Evolutionary conservation across 768 basidiomycete species (phyloP).

Genomic region (Kwoniella heveanensis): DNA sequence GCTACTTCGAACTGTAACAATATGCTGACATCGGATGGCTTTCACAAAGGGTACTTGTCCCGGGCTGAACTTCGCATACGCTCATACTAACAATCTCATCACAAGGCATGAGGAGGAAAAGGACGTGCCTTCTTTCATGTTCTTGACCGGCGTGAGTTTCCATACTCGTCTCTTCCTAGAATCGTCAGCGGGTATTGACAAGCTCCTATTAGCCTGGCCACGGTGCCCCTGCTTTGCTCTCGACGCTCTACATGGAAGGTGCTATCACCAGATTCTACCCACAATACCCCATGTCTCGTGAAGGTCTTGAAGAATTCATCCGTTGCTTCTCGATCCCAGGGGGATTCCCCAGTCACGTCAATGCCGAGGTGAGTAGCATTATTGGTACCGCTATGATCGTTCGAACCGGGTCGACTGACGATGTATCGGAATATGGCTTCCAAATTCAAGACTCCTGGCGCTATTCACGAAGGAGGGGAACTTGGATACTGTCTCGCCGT

Average conservation of each 20-base stretch:
- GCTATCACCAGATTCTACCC: conserved; percentile 59
- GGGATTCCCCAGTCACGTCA: conserved; percentile 73
- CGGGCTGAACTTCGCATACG: conserved; percentile 70
- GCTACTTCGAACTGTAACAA: too few species aligned
- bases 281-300: conserved; percentile 55
- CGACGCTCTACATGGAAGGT: conserved; percentile 84
- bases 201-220: conserved; percentile 61
- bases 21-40: conserved; percentile 24
- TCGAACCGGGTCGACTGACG: too few species aligned
- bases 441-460: conserved; percentile 68
- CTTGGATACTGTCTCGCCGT: conserved; percentile 85
- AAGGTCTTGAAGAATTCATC: conserved; percentile 64
- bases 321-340: conserved; percentile 76
- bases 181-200: background rate
- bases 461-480: conserved; percentile 86
- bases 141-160: conserved; percentile 66
- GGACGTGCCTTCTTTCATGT: conserved; percentile 63
- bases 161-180: background rate
- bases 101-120: conserved; percentile 50
- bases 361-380: conserved; percentile 13
- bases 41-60: conserved; percentile 62
- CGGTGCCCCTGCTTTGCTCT: conserved; percentile 83
- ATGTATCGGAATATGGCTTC: too few species aligned
- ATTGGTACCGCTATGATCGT: too few species aligned
- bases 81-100: conserved; percentile 66